These are phyloP conservation scores for Kluyveromyces lactis DNA, from an alignment of 805 yeast genomes.

Conservation along the genomic window DNA sequence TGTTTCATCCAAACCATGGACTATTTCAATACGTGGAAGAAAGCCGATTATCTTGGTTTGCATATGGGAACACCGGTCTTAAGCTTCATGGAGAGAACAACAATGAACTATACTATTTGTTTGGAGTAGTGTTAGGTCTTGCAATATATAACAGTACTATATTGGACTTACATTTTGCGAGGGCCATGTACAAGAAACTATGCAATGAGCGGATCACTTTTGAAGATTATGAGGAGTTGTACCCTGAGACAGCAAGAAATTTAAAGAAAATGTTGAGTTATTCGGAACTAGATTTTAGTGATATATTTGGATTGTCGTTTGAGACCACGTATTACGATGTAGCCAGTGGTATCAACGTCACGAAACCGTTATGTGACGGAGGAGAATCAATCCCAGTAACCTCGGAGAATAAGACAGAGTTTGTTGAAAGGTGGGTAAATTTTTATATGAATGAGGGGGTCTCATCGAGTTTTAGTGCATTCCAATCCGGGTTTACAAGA, in stretches of 20 bases:
- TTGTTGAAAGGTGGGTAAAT: slow-evolving; percentile 53
- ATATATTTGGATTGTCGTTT: slow-evolving; percentile 48
- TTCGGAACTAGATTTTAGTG: slow-evolving; percentile 37
- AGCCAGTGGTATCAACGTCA: slow-evolving; percentile 29
- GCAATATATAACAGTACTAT: slow-evolving; percentile 89
- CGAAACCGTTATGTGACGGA: slow-evolving; percentile 38
- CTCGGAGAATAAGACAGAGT: slow-evolving; percentile 46
- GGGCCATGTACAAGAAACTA: slow-evolving; percentile 66
- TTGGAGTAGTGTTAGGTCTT: slow-evolving; percentile 82
- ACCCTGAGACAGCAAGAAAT: slow-evolving; percentile 57
- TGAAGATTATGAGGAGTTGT: slow-evolving; percentile 58
- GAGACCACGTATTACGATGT: slow-evolving; percentile 46
- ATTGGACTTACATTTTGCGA: slow-evolving; percentile 70
- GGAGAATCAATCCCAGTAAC: slow-evolving; percentile 56
- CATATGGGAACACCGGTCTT: slow-evolving; percentile 31
- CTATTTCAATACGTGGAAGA: slow-evolving; percentile 60
- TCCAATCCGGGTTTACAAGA: slow-evolving; percentile 60
- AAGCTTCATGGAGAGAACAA: slow-evolving; percentile 20
- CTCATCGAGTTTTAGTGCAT: slow-evolving; percentile 43
- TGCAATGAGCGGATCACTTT: slow-evolving; percentile 46
- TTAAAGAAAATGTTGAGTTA: slow-evolving; percentile 40
- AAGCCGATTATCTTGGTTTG: slow-evolving; percentile 71
- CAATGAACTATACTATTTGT: slow-evolving; percentile 56
- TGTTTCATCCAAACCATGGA: slow-evolving; percentile 62
- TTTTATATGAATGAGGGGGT: slow-evolving; percentile 54